Conservation (phyloP, 2,329 filamentous ascomycete genomes). For the Furcasterigmium furcatum region DNA sequence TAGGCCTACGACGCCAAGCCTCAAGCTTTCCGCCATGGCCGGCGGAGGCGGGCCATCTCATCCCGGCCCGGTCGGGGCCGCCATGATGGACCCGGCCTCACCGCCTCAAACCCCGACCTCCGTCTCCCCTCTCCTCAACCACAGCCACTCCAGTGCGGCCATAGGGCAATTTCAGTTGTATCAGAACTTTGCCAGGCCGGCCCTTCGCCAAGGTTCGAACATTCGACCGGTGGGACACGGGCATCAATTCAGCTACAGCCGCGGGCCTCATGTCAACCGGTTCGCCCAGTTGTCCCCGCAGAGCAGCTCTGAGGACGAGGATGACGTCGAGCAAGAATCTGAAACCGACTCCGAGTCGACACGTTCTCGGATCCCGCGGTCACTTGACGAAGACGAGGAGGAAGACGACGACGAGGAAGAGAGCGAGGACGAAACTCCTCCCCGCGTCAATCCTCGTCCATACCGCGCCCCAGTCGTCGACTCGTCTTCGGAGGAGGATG, state of each 20-base stretch:
- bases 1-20: slow-evolving; percentile 38
- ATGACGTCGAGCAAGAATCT: slow-evolving; percentile 4
- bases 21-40: slow-evolving; percentile 27
- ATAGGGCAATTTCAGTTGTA: slow-evolving; percentile 26
- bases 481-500: slow-evolving; percentile 3
- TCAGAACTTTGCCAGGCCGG: slow-evolving; percentile 22
- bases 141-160: slow-evolving; percentile 20
- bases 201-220: slow-evolving; percentile 28
- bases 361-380: not conserved
- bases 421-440: not conserved
- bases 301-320: slow-evolving; percentile 23
- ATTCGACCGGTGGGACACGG: slow-evolving; percentile 39
- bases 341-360: slow-evolving; percentile 5
- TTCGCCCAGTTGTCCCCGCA: slow-evolving; percentile 23
- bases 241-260: slow-evolving; percentile 37
- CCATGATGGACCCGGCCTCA: slow-evolving; percentile 35
- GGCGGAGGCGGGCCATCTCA: not conserved
- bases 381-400: not conserved
- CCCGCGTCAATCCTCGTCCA: not conserved
- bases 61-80: not conserved
- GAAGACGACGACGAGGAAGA: slow-evolving; percentile 3
- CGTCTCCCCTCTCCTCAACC: slow-evolving; percentile 26
- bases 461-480: not conserved
- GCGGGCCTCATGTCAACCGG: slow-evolving; percentile 5
- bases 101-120: slow-evolving; percentile 44